Evolutionary conservation across 441 rosid genomes (phyloP).

Genomic region (Eutrema salsugineum): DNA sequence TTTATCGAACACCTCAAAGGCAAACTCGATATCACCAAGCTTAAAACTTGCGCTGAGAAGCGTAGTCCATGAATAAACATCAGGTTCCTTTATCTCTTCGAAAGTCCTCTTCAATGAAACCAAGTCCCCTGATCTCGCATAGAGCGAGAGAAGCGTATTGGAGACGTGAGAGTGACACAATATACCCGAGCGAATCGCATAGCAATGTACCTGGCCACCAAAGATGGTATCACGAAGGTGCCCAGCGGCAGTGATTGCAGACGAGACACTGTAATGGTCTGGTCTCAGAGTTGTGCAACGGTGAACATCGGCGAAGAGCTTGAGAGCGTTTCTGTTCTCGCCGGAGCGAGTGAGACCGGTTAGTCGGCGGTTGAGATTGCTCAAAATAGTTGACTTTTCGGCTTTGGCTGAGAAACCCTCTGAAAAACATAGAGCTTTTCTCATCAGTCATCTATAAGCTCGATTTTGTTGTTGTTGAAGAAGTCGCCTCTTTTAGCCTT

Average conservation of each 20-base stretch:
- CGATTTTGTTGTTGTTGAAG: neutral
- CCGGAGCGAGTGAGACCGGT: constrained; percentile 39
- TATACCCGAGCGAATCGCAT: constrained; percentile 51
- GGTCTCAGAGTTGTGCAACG: constrained; percentile 40
- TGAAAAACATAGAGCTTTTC: constrained; percentile 9
- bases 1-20: constrained; percentile 52
- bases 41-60: constrained; percentile 46
- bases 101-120: constrained; percentile 43
- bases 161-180: constrained; percentile 43
- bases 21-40: constrained; percentile 45
- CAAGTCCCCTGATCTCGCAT: constrained; percentile 39
- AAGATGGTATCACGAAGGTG: constrained; percentile 38
- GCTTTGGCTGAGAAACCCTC: constrained; percentile 21
- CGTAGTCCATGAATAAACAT: constrained; percentile 73
- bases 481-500: neutral
- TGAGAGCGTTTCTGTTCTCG: constrained; percentile 47
- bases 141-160: constrained; percentile 63
- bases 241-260: constrained; percentile 55
- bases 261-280: constrained; percentile 65
- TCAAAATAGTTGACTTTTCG: constrained; percentile 29
- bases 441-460: constrained; percentile 34
- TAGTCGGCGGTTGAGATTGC: constrained; percentile 48
- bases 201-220: constrained; percentile 57
- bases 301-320: constrained; percentile 45
- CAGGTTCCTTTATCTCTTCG: constrained; percentile 51